Evolutionary conservation across 306 rosid genomes (phyloP).

Genomic region (Begonia loranthoides): DNA sequence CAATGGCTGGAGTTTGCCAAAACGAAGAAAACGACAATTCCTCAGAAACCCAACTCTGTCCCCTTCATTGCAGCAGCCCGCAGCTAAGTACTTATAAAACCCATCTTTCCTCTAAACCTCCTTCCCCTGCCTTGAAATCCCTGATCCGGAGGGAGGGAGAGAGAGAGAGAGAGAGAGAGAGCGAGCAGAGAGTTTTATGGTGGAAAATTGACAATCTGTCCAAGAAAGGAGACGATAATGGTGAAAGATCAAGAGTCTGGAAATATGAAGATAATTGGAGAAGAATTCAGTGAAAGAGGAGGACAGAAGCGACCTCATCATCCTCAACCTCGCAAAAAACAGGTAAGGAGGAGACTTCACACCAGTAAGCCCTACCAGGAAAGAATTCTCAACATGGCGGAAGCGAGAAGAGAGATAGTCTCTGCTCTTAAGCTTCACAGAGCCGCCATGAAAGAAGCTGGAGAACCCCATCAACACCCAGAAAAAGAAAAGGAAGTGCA

Average conservation of each 20-base stretch:
- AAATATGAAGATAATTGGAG: no score
- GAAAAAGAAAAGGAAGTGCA: slow-evolving; percentile 14
- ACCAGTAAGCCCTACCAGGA: slow-evolving; percentile 63
- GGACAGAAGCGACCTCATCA: no score
- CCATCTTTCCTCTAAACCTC: no score
- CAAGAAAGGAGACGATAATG: no score
- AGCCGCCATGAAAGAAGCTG: slow-evolving; percentile 76
- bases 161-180: background rate
- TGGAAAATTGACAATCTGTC: background rate
- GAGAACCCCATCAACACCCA: slow-evolving; percentile 34
- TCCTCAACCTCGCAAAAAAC: slow-evolving; percentile 35
- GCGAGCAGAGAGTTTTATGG: background rate
- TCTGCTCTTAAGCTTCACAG: slow-evolving; percentile 82
- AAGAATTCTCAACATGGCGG: slow-evolving; percentile 76
- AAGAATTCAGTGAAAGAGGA: no score
- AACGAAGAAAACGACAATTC: no score
- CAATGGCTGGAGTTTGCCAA: no score
- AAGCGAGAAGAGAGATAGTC: slow-evolving; percentile 86
- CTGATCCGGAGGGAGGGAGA: background rate
- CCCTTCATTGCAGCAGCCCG: no score
- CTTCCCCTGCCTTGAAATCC: no score
- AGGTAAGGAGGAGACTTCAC: slow-evolving; percentile 69
- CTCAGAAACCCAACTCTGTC: no score
- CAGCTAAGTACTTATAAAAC: no score
- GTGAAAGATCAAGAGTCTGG: no score